Evolutionary conservation across 208 protist genomes (phyloP), one percentile per base, ranked within the genome.

Genomic region (Leishmania major): DNA sequence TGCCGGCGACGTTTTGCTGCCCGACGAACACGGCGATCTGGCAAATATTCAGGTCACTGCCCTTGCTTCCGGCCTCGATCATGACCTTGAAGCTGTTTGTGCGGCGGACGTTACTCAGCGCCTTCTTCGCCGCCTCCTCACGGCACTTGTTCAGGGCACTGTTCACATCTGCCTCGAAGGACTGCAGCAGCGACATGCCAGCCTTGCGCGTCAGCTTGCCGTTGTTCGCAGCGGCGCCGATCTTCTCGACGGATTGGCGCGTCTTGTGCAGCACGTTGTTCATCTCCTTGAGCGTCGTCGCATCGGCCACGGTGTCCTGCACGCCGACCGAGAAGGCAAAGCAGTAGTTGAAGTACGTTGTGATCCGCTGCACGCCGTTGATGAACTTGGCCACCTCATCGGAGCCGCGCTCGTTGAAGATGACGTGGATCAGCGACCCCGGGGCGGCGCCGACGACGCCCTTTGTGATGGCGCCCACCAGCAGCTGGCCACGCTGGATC

Each of bases 1-100:
- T 97, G 67, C 99, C 99, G 75, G 99, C 99, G 51, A 99, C 99
- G 92, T 99, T 99, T 87, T 99, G 99, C 92, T 99, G 99, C 19
- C 99, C 99, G 25, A 99, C 99, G 89, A 99, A 99, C 3, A 99
- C 99, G 71, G 99, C 98, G 85, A 99, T 99, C 94, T 99, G 99
- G 47, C 98, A 98, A 82, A 99, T 99, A 90, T 99, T 99, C 69
- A 99, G 94, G 77, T 96, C 89, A 10, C 93, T 98, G 51, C 99
- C 99, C 87, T 99, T 99, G 64, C 98, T 99, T 66, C 99, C 99
- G 1, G 98, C 96, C 45, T 94, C 90, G 51, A 99, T 98, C 98
- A 99, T 99, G 51, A 91, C 86, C 82, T 99, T 98, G 80, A 99
- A 93, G 85, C 95, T 98, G 90, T 99, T 99, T 1, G 90, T 91